These are phyloP conservation scores for Raffaelea ambrosiae DNA, from an alignment of 2,329 filamentous ascomycete genomes.

Conservation along the genomic window DNA sequence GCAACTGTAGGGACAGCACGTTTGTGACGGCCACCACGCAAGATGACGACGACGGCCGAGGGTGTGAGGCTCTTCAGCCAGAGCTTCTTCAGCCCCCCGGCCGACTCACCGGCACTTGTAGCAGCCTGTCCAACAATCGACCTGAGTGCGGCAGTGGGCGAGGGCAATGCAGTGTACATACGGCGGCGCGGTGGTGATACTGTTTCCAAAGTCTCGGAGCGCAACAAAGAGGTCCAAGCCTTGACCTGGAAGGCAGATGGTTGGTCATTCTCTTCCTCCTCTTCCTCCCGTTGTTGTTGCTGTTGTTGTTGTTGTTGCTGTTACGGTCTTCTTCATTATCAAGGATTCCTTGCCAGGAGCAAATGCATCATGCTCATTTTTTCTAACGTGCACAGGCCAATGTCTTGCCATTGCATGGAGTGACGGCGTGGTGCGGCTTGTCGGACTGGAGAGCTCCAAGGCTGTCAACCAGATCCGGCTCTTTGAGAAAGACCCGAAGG, in stretches of 20 bases:
- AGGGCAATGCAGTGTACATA: slow-evolving; percentile 57
- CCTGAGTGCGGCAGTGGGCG: slow-evolving; percentile 65
- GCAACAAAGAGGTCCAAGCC: slow-evolving; percentile 33
- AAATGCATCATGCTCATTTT: no score
- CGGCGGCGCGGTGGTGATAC: slow-evolving; percentile 70
- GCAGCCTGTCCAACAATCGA: slow-evolving; percentile 80
- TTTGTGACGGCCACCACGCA: no score
- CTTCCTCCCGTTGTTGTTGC: slow-evolving; percentile 13
- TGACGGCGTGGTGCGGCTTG: slow-evolving; percentile 67
- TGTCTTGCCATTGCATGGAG: slow-evolving; percentile 77
- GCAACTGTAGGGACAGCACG: no score
- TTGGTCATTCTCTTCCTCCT: slow-evolving; percentile 22
- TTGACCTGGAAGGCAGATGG: slow-evolving; percentile 62
- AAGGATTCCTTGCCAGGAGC: no score
- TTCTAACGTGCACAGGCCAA: slow-evolving; percentile 41
- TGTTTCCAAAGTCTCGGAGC: slow-evolving; percentile 39
- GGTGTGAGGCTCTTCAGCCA: slow-evolving; percentile 42
- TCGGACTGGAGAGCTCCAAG: slow-evolving; percentile 75
- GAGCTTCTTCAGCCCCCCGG: slow-evolving; percentile 43
- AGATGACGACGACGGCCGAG: background rate
- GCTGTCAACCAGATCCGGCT: slow-evolving; percentile 63
- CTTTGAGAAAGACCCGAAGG: slow-evolving; percentile 28
- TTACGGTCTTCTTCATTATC: background rate
- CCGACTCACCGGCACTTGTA: slow-evolving; percentile 49
- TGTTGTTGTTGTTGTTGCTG: background rate